Evolutionary conservation across 257 asterid genomes (phyloP).

Genomic region (Solanum tarapatanum): DNA sequence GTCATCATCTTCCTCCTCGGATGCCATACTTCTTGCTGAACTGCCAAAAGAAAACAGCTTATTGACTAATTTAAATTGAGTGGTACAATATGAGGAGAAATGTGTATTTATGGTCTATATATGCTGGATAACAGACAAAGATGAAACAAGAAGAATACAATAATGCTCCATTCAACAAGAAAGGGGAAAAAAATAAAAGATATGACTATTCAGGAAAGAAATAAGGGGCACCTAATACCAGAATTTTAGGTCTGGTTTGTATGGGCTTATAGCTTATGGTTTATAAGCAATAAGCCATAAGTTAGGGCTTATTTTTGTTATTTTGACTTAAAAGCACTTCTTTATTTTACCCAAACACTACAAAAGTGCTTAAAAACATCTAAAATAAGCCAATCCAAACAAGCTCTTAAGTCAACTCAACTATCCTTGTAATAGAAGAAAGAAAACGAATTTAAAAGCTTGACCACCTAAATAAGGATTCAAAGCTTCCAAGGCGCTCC

Average conservation of each 20-base stretch:
- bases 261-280: not conserved
- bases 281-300: not conserved
- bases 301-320: not conserved
- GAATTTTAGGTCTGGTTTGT: not conserved
- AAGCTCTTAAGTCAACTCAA: not conserved
- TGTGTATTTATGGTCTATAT: not conserved
- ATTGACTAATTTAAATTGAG: not conserved
- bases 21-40: conserved; percentile 52
- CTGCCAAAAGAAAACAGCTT: conserved; percentile 44
- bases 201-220: not conserved
- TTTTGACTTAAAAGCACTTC: not conserved
- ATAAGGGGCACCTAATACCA: not conserved
- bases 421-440: not conserved
- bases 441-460: conserved; percentile 8
- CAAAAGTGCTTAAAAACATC: not conserved
- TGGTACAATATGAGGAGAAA: not conserved
- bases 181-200: not conserved
- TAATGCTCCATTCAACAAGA: conserved; percentile 3
- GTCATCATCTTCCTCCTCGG: conserved; percentile 54
- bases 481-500: conserved; percentile 40
- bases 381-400: not conserved
- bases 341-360: not conserved
- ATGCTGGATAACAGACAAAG: not conserved
- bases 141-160: not conserved
- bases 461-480: conserved; percentile 67